Evolutionary conservation across 805 yeast species (phyloP).

Genomic region (Ascoidea rubescens): DNA sequence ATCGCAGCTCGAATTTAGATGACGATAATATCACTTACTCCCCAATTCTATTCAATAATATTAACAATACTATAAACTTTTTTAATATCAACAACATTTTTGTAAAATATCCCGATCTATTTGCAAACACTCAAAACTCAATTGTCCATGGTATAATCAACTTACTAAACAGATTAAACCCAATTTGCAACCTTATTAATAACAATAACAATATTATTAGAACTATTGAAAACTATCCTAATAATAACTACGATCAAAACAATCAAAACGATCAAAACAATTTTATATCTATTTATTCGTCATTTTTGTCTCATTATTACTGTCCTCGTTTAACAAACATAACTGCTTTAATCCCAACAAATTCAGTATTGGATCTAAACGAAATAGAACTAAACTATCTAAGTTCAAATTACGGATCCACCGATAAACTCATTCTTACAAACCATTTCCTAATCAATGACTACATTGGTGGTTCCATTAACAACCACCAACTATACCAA

Average conservation of each 20-base stretch:
- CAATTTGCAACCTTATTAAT: conserved; percentile 20
- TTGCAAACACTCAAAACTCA: conserved; percentile 49
- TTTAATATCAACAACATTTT: conserved; percentile 26
- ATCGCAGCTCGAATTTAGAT: conserved; percentile 2
- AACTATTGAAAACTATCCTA: not conserved
- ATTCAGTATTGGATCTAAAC: conserved; percentile 23
- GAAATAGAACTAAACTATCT: conserved; percentile 34
- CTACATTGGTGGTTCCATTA: conserved; percentile 28
- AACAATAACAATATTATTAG: not conserved
- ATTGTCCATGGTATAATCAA: conserved; percentile 51
- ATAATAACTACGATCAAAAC: not conserved
- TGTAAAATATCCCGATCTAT: conserved; percentile 43
- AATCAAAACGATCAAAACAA: no score
- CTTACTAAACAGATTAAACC: conserved; percentile 23
- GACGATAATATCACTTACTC: conserved; percentile 11
- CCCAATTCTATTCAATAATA: conserved; percentile 19
- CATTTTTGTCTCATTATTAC: conserved; percentile 8
- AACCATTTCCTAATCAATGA: conserved; percentile 25
- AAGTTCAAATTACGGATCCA: conserved; percentile 16
- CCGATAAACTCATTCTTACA: conserved; percentile 17
- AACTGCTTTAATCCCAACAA: conserved; percentile 35
- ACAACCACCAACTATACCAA: conserved; percentile 6
- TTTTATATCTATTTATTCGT: conserved; percentile 1
- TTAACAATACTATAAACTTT: conserved; percentile 17
- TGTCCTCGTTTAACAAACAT: conserved; percentile 18